A percentile compares a stretch with the other conserved stretches of the same genome.
phyloP scores from a whole-genome alignment of 345 rosid species.

The Syzygium aromaticum region DNA sequence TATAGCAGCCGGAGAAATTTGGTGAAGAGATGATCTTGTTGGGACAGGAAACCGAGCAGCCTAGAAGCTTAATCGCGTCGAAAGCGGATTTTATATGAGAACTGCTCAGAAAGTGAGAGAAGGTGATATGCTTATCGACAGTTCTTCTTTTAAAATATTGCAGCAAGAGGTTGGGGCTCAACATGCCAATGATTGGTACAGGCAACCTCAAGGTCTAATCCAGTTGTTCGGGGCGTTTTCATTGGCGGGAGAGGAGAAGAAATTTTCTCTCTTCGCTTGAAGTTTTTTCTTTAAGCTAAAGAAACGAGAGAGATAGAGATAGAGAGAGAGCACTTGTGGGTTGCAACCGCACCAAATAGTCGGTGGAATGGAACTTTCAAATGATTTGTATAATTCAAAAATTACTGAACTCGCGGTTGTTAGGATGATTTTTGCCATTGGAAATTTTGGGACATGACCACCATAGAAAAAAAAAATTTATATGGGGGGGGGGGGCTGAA shows the following conservation, averaged over 20 bases:
- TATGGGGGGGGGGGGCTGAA: neutral
- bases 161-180: neutral
- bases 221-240: neutral
- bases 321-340: neutral
- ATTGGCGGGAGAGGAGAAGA: neutral
- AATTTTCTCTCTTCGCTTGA: neutral
- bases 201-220: neutral
- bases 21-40: neutral
- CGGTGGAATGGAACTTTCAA: conserved; percentile 1
- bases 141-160: neutral
- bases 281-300: neutral
- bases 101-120: neutral
- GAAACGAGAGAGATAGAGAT: neutral
- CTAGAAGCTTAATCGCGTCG: neutral
- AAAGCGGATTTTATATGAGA: neutral
- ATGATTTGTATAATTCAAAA: neutral
- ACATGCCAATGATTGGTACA: neutral
- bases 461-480: neutral
- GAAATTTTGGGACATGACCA: neutral
- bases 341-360: conserved; percentile 1
- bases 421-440: neutral
- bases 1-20: neutral
- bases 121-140: neutral
- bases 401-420: neutral
- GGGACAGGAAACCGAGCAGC: neutral